Evolutionary conservation across 2,329 filamentous ascomycete genomes (phyloP), one percentile per base, ranked within the genome.

Genomic region (Paracamarosporium sp.): DNA sequence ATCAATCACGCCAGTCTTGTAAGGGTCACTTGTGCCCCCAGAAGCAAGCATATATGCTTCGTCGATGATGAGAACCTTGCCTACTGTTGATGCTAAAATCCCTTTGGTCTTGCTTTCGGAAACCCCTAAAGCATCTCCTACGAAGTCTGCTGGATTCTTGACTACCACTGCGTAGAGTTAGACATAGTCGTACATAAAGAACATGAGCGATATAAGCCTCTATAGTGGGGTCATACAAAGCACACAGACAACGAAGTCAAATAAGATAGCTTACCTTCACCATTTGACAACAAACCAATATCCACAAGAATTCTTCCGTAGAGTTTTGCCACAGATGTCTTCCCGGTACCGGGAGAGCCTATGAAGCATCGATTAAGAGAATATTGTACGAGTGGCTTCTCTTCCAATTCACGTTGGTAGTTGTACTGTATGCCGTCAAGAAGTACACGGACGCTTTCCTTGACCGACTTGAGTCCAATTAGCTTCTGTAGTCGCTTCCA

Each of bases 11-110:
- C 86, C 88, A 0, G 80, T 83, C 69, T 86, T 89, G 76, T 77
- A 92, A 0, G 61, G 57, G 62, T 87, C 83, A 1, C 76, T 60
- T 0, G 52, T 50, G 1, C 71, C 67, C 3, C 0, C 68, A 72
- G 6, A 73, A 44, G 81, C 84, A 0, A 94, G 79, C 31, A 87
- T 86, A 61, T 94, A 93, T 0, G 90, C 90, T 68, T 95, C 91
- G 60, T 94, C 91, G 2, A 94, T 92, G 13, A 94, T 85, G 0
- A 94, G 81, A 0, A 93, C 89, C 62, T 93, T 94, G 0, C 91
- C 91, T 0, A 83, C 62, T 0, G 88, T 87, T 0, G 86, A 78
- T 0, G 84, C 85, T 0, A 94, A 79, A 6, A 93, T 92, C 0
- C 80, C 87, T 62, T 91, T 93, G 0, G 90, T 93, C 31, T 87